phyloP scores from a whole-genome alignment of 345 rosid species.

The Lepidium sativum region DNA sequence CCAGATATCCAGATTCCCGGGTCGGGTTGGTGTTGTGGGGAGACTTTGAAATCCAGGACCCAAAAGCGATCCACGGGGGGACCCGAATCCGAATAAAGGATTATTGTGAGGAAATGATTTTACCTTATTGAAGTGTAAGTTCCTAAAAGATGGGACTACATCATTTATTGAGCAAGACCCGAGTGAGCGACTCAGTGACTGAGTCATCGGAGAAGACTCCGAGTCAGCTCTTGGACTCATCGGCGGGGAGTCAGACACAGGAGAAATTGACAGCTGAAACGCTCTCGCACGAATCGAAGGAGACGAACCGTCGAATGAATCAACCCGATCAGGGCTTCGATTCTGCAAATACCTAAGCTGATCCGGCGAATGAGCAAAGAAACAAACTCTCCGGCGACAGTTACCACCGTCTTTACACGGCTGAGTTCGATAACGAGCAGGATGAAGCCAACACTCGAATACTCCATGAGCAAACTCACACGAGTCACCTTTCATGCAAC shows the following conservation, averaged over 20 bases:
- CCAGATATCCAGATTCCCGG: slow-evolving; percentile 35
- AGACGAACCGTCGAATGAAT: slow-evolving; percentile 40
- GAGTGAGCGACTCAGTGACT: slow-evolving; percentile 44
- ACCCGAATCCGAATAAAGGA: slow-evolving; percentile 30
- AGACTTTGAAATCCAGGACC: slow-evolving; percentile 53
- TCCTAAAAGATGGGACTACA: slow-evolving; percentile 50
- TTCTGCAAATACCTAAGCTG: slow-evolving; percentile 56
- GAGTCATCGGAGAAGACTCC: slow-evolving; percentile 56
- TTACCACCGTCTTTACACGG: slow-evolving; percentile 78
- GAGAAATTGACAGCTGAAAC: slow-evolving; percentile 43
- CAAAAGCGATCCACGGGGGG: slow-evolving; percentile 40
- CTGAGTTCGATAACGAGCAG: slow-evolving; percentile 79
- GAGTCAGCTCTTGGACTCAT: slow-evolving; percentile 50
- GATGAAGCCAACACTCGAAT: slow-evolving; percentile 98
- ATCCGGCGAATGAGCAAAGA: slow-evolving; percentile 89
- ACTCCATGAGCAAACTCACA: slow-evolving; percentile 94
- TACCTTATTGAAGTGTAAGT: slow-evolving; percentile 54
- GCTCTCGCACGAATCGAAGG: slow-evolving; percentile 24
- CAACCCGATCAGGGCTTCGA: slow-evolving; percentile 47
- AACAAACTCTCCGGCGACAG: slow-evolving; percentile 73
- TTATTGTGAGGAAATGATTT: slow-evolving; percentile 42
- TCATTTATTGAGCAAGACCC: slow-evolving; percentile 46
- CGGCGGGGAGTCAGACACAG: slow-evolving; percentile 56
- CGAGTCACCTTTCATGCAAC: slow-evolving; percentile 61
- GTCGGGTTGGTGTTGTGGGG: slow-evolving; percentile 39